Evolutionary conservation across 192 early-diverging fungal genomes (phyloP).

Genomic region (Mortierella alpina): DNA sequence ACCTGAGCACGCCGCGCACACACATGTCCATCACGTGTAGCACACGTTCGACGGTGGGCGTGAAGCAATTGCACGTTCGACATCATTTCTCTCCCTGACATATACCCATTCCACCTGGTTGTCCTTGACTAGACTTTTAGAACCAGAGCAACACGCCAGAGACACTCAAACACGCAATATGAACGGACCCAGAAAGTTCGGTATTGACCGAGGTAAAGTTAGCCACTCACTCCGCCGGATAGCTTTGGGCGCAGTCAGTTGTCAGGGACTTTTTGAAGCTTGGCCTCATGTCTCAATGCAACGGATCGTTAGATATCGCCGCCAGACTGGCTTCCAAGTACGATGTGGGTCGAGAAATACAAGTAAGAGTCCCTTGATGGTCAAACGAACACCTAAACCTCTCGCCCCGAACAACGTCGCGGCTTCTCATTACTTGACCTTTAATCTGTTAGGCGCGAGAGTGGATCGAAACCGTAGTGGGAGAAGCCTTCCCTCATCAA

Average conservation of each 20-base stretch:
- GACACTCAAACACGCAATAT: neutral
- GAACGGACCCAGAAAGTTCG: constrained; percentile 17
- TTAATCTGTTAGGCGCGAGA: constrained; percentile 59
- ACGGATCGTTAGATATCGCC: constrained; percentile 16
- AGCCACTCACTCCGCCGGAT: neutral
- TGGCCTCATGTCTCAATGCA: too few species aligned
- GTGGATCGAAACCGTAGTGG: constrained; percentile 76
- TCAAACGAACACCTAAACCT: neutral
- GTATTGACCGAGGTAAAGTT: constrained; percentile 21
- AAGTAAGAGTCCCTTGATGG: neutral
- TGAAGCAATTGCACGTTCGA: neutral
- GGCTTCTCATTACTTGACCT: neutral
- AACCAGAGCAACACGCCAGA: too few species aligned
- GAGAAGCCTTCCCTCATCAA: constrained; percentile 61
- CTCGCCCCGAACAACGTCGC: neutral
- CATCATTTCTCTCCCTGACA: neutral
- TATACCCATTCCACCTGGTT: neutral
- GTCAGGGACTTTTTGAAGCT: neutral
- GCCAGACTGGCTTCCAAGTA: constrained; percentile 37
- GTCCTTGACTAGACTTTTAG: too few species aligned
- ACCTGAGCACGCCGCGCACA: too few species aligned
- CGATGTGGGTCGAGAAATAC: constrained; percentile 26
- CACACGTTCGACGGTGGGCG: neutral
- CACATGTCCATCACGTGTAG: neutral
- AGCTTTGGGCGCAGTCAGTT: too few species aligned